Percentiles rank a stretch among this genome's conserved stretches.
Evolutionary conservation across 768 basidiomycete genomes (phyloP).

Genomic region (Hemileccinum rubropunctum): DNA sequence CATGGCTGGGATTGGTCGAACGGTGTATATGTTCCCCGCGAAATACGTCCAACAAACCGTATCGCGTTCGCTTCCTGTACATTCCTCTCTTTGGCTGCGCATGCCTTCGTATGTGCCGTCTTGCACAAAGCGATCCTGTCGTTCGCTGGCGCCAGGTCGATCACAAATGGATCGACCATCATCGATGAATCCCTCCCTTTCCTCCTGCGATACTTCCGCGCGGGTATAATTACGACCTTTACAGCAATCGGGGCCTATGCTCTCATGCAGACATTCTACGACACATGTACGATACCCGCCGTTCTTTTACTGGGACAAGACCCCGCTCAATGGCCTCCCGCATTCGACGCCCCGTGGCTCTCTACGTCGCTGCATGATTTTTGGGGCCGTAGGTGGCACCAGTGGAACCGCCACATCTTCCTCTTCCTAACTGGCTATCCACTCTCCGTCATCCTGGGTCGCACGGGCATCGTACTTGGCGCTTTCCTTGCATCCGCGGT

Average conservation of each 20-base stretch:
- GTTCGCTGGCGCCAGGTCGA: slow-evolving; percentile 33
- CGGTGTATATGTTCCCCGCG: slow-evolving; percentile 26
- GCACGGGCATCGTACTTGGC: slow-evolving; percentile 48
- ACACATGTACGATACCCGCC: slow-evolving; percentile 20
- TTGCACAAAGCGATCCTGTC: slow-evolving; percentile 47
- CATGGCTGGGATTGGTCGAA: slow-evolving; percentile 60
- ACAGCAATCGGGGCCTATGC: slow-evolving; percentile 45
- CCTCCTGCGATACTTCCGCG: slow-evolving; percentile 30
- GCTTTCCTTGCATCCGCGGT: slow-evolving; percentile 56
- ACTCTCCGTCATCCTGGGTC: slow-evolving; percentile 41
- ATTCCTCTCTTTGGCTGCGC: slow-evolving; percentile 29
- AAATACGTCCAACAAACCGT: slow-evolving; percentile 41
- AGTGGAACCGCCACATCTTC: slow-evolving; percentile 32
- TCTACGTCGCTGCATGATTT: slow-evolving; percentile 37
- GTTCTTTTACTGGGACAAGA: slow-evolving; percentile 31
- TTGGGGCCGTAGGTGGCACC: slow-evolving; percentile 41
- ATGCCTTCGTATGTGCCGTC: slow-evolving; percentile 42
- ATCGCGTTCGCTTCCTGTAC: slow-evolving; percentile 38
- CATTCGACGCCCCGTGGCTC: slow-evolving; percentile 33
- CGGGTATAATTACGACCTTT: slow-evolving; percentile 41
- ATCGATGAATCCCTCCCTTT: slow-evolving; percentile 33
- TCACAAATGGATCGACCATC: slow-evolving; percentile 26
- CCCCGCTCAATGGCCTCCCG: slow-evolving; percentile 32
- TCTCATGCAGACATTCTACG: slow-evolving; percentile 38
- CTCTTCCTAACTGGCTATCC: slow-evolving; percentile 29